Evolutionary conservation across 148 eudicot genomes (phyloP), one percentile per base, ranked within the genome.

Genomic region (Rhododendron henanense): DNA sequence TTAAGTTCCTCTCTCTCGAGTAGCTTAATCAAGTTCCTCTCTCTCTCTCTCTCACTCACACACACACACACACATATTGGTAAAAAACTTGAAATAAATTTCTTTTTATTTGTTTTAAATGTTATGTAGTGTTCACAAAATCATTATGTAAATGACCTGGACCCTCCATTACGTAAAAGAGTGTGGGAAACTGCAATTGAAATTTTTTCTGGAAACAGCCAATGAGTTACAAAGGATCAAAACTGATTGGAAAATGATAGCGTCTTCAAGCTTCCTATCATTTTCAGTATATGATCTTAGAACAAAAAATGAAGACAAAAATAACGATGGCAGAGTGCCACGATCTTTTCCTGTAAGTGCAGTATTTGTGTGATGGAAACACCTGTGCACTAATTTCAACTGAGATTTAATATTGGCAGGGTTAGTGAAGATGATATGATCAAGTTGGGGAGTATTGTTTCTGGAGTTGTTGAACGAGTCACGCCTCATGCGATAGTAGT

Each of bases 391-490:
- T 37, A 37, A 77, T 89, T 75, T n/a, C 80, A 15, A 44, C 18
- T 57, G 10, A 25, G 10, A 50, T 61, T 65, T 74, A 33, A 14
- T 69, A 45, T 33, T 87, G 33, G 31, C 86, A 94, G 96, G 93
- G 85, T 87, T 61, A 82, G 87, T 82, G 95, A 83, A 83, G 94
- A 91, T 86, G 95, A 92, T 51, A 51, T 83, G 87, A 91, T 94
- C 61, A 93, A 93, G 89, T 89, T 90, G 85, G 99, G 99, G 28
- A 93, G 95, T 67, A 87, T 95, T 81, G 98, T 95, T 83, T 94
- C 99, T 87, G 99, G 96, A 53, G 91, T 92, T 79, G 96, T 95
- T 87, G 98, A 95, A 83, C 90, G 87, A 90, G 90, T 95, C 81
- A 90, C 91, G 28, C 91, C 98, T 61, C 87, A 89, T 85, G 88